Conservation (phyloP, 768 basidiomycete species). For the button mushroom (Agaricus bisporus) region DNA sequence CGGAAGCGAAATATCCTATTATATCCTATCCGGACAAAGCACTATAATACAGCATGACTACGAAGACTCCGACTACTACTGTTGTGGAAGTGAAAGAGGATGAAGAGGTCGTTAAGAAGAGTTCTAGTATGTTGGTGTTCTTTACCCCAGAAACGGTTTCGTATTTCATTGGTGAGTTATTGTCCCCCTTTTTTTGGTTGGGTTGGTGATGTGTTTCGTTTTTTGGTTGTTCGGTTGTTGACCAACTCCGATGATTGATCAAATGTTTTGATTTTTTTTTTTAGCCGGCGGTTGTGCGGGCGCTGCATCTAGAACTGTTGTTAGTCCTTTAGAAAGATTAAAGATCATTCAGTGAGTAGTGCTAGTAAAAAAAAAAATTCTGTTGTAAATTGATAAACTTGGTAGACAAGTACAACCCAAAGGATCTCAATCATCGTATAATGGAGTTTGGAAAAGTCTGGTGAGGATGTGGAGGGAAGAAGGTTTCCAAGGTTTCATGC, state of each 20-base stretch:
- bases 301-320: slow-evolving; percentile 82
- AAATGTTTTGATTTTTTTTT: slow-evolving; percentile 10
- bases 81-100: background rate
- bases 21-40: background rate
- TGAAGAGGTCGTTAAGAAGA: slow-evolving; percentile 11
- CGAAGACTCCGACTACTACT: background rate
- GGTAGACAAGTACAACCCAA: slow-evolving; percentile 87
- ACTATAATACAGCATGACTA: background rate
- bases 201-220: no score
- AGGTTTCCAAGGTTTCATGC: slow-evolving; percentile 89
- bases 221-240: background rate
- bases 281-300: slow-evolving; percentile 53
- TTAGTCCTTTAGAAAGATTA: slow-evolving; percentile 84
- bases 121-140: slow-evolving; percentile 13
- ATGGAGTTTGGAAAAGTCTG: slow-evolving; percentile 79
- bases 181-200: slow-evolving; percentile 2
- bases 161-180: slow-evolving; percentile 35
- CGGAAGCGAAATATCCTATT: background rate
- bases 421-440: slow-evolving; percentile 59
- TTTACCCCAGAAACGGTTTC: slow-evolving; percentile 33
- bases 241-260: background rate
- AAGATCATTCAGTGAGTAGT: slow-evolving; percentile 91
- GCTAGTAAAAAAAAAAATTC: no score
- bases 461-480: slow-evolving; percentile 92
- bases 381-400: no score